These are phyloP conservation scores for Teratosphaeriaceae sp. DNA, from an alignment of 2,329 filamentous ascomycete genomes.

Conservation along the genomic window DNA sequence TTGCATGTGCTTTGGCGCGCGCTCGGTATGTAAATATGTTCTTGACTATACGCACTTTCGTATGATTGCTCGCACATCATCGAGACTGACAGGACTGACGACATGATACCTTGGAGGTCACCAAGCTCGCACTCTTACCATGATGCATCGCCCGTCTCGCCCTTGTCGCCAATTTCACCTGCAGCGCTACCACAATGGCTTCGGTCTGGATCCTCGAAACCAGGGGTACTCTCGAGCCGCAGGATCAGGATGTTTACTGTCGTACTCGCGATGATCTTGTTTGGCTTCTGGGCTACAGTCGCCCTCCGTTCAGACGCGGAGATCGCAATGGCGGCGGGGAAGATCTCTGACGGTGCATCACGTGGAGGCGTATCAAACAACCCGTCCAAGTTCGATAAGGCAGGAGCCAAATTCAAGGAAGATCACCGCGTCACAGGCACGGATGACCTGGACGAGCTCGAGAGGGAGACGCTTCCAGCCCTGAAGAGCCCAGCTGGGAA, in stretches of 20 bases:
- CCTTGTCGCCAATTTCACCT: constrained; percentile 17
- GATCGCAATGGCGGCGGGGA: constrained; percentile 4
- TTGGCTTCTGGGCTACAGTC: constrained; percentile 27
- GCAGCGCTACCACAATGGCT: constrained; percentile 24
- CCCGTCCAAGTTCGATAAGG: constrained; percentile 17
- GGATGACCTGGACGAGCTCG: constrained; percentile 10
- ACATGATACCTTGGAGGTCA: constrained; percentile 19
- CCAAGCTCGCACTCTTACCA: constrained; percentile 15
- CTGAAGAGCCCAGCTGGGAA: constrained; percentile 22
- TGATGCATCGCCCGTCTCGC: constrained; percentile 19
- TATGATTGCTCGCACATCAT: background rate
- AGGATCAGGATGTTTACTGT: constrained; percentile 21
- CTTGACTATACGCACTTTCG: background rate
- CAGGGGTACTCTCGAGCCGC: constrained; percentile 13
- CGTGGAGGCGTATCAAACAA: constrained; percentile 18
- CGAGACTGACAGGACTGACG: background rate
- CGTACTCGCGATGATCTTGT: constrained; percentile 19
- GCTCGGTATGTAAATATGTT: constrained; percentile 1
- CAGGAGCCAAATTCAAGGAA: background rate
- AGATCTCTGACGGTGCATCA: constrained; percentile 13
- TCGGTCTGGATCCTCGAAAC: constrained; percentile 14
- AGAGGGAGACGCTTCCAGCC: background rate
- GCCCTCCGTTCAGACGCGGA: constrained; percentile 15
- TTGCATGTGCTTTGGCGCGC: background rate
- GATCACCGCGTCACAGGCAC: background rate